These are phyloP conservation scores for Nitzschia sp. DNA, from an alignment of 108 stramenopile species.

Conservation along the genomic window DNA sequence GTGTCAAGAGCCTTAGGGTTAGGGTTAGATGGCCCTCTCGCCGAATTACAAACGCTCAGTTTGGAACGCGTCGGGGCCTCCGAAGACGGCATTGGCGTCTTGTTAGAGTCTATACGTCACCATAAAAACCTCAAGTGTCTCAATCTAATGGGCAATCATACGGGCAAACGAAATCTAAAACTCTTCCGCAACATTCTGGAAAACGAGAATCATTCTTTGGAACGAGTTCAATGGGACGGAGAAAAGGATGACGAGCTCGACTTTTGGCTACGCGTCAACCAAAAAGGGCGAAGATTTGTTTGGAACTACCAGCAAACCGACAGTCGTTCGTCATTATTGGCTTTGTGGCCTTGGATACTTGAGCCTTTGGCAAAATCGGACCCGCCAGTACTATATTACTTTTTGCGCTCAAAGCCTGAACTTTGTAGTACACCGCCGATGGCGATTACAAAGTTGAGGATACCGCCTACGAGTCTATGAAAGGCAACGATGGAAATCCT, in stretches of 20 bases:
- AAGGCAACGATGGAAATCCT: too few species aligned
- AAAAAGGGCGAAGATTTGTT: not conserved
- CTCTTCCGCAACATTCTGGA: not conserved
- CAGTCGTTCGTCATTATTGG: not conserved
- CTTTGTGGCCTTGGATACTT: not conserved
- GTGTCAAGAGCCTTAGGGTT: not conserved
- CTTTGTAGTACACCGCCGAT: too few species aligned
- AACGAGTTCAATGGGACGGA: conserved; percentile 2
- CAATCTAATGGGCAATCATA: not conserved
- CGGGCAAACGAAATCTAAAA: not conserved
- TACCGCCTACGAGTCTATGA: too few species aligned
- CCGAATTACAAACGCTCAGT: not conserved
- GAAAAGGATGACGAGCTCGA: not conserved
- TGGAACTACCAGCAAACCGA: not conserved
- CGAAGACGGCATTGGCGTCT: not conserved
- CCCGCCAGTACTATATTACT: not conserved
- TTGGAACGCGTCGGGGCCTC: conserved; percentile 6
- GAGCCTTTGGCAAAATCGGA: not conserved
- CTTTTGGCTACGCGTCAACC: conserved; percentile 4
- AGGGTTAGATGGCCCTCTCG: not conserved
- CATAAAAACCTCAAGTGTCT: not conserved
- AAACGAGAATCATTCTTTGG: not conserved
- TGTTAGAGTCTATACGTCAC: not conserved
- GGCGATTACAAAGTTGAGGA: too few species aligned
- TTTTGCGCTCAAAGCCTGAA: not conserved